These are phyloP conservation scores for Rugonectria rugulosa DNA, from an alignment of 2,329 filamentous ascomycete genomes.

Conservation along the genomic window DNA sequence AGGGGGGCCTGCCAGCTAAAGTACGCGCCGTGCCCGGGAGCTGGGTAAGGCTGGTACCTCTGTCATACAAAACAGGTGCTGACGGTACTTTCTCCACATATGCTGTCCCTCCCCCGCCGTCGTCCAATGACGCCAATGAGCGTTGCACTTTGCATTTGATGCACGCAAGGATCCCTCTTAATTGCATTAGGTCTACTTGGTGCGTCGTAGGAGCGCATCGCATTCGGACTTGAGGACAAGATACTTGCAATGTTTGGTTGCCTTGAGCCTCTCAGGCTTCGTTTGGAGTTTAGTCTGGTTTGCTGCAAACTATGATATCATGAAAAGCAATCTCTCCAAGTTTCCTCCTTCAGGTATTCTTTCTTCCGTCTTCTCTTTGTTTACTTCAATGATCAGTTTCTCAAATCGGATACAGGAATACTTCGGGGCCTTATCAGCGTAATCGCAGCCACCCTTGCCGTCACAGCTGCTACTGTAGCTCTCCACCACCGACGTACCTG, in stretches of 20 bases:
- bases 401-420: conserved; percentile 14
- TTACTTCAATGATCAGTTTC: neutral
- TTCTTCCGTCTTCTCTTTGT: neutral
- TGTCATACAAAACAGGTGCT: conserved; percentile 2
- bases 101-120: conserved; percentile 1
- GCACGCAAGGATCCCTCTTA: no score
- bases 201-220: no score
- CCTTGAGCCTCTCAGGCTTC: no score
- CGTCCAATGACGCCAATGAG: conserved; percentile 18
- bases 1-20: conserved; percentile 5
- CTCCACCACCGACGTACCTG: no score
- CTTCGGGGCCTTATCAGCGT: no score
- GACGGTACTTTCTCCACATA: neutral
- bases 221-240: no score
- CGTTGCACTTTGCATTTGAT: conserved; percentile 7
- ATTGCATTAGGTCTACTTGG: conserved; percentile 13
- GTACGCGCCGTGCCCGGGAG: conserved; percentile 11
- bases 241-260: no score
- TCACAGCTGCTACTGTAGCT: neutral
- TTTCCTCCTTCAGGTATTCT: neutral
- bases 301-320: no score
- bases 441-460: no score
- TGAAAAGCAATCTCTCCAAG: neutral
- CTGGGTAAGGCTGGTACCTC: conserved; percentile 7
- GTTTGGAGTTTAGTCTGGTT: no score